These are phyloP conservation scores for Cystoisospora suis DNA, from an alignment of 169 alveolate genomes.

Conservation along the genomic window DNA sequence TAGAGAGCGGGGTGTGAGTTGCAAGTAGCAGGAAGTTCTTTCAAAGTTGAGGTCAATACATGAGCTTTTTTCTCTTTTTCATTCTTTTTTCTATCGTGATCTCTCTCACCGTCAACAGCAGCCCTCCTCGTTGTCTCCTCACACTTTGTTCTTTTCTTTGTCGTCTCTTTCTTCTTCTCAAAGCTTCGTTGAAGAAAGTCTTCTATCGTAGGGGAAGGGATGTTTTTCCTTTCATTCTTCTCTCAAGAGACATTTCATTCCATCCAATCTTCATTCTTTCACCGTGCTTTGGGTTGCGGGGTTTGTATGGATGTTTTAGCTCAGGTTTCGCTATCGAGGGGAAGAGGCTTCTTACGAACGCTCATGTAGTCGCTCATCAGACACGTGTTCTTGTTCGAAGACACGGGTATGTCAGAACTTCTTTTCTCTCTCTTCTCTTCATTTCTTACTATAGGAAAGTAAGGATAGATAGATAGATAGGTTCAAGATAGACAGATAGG, in stretches of 20 bases:
- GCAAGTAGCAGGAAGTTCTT: no score
- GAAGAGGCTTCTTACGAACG: slow-evolving; percentile 79
- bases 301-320: slow-evolving; percentile 46
- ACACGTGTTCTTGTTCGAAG: slow-evolving; percentile 77
- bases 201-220: no score
- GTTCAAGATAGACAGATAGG: background rate
- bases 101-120: no score
- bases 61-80: no score
- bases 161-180: no score
- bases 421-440: background rate
- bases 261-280: background rate
- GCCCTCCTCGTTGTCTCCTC: no score
- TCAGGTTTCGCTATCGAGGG: slow-evolving; percentile 83
- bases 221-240: no score
- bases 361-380: slow-evolving; percentile 82
- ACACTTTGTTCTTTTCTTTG: no score
- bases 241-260: background rate
- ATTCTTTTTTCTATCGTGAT: no score
- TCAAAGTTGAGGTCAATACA: no score
- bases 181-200: no score
- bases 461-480: background rate
- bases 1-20: no score
- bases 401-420: slow-evolving; percentile 75
- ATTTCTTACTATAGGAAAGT: background rate
- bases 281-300: background rate